Conservation (phyloP, 371 early-diverging fungal species). For the Gilbertella persicaria region DNA sequence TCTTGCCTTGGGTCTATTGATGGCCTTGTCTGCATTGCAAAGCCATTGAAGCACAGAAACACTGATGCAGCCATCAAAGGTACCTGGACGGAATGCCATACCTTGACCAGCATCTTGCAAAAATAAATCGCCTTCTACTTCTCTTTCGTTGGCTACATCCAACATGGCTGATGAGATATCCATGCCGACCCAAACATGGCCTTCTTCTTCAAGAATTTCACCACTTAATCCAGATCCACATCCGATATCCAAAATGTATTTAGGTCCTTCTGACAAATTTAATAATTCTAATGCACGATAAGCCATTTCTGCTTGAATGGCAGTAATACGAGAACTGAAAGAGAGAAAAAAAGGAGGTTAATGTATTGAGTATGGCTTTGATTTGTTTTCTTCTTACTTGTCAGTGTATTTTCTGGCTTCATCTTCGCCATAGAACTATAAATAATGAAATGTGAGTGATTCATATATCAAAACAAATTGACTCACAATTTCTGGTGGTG, state of each 20-base stretch:
- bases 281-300: constrained; percentile 90
- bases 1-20: constrained; percentile 83
- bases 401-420: constrained; percentile 95
- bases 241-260: constrained; percentile 56
- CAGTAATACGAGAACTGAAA: constrained; percentile 82
- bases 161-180: constrained; percentile 97
- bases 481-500: constrained; percentile 94
- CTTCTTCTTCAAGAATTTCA: constrained; percentile 92
- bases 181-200: constrained; percentile 95
- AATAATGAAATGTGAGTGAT: neutral
- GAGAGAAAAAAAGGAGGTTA: neutral
- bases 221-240: constrained; percentile 79
- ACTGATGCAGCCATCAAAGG: constrained; percentile 97
- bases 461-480: constrained; percentile 3
- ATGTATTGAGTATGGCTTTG: neutral
- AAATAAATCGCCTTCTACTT: constrained; percentile 91
- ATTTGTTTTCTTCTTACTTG: constrained; percentile 59
- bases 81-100: constrained; percentile 92
- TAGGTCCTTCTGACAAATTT: constrained; percentile 76
- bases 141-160: constrained; percentile 76
- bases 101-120: constrained; percentile 97
- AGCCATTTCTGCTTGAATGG: constrained; percentile 95
- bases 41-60: constrained; percentile 99
- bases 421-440: constrained; percentile 80
- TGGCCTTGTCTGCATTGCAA: constrained; percentile 93